Base-by-base conservation (phyloP, 305 asterid genomes). In the Fraxinus velutina region DNA sequence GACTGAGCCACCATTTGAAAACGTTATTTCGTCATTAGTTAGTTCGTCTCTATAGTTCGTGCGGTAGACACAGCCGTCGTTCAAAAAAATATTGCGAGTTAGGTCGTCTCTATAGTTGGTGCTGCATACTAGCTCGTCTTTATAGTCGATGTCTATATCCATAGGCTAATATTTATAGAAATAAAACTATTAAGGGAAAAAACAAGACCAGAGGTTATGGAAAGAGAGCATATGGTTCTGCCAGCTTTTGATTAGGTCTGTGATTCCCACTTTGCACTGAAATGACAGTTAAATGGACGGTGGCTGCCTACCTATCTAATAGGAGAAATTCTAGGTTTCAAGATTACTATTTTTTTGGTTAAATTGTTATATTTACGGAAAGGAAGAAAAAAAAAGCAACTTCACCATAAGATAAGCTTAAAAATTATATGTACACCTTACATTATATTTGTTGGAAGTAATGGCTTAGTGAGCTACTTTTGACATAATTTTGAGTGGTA, bases 211-310 rank as follows among this genome's bases (percentile, higher is more conserved):
- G 55, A 44, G 55, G 55, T 12, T 2, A 44, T 44, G 55, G 57
- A 47, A 47, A 47, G 57, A 12, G 57, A 13, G 57, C 57, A 47
- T 66, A 24, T 80, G 96, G 91, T 90, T 92, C 90, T 83, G 88
- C 81, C 89, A 66, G 73, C 73, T 27, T 47, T 27, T 66, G 36
- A 3, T 3, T 9, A 27, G 34, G 73, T 62, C 36, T 12, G 19
- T 66, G 37, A 66, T 66, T 66, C 73, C 73, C 73, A 27, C 37
- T 29, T 12, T 22, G 73, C 37, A 66, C 3, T 12, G 37, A 66
- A 27, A 66, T 66, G 73, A 66, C 37, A 66, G 73, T 66, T 17
- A 66, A 66, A 24, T 66, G 73, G 21, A 66, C 21, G 8, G 29
- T 29, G 73, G 73, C 37, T 27, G 4, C 17, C 37, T 29, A 66